Evolutionary conservation across 305 asterid genomes (phyloP).

Genomic region (Rubia peregrina): DNA sequence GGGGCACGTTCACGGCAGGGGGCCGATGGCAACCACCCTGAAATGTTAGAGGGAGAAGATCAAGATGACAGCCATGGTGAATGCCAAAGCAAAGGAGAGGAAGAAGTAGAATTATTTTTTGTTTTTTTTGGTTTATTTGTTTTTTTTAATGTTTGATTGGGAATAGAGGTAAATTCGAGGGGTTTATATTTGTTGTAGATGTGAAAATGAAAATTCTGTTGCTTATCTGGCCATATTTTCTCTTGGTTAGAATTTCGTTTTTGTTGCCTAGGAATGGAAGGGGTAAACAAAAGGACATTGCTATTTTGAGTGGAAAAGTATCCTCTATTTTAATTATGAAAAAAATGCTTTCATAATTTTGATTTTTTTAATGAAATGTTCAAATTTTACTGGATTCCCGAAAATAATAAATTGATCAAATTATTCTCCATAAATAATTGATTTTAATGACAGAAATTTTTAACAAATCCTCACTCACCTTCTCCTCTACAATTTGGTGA

Average conservation of each 20-base stretch:
- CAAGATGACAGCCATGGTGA: constrained; percentile 15
- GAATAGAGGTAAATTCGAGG: background rate
- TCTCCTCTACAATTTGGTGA: too few relatives aligned
- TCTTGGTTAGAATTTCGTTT: background rate
- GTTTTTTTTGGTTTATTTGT: background rate
- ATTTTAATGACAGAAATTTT: too few relatives aligned
- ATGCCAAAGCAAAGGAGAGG: constrained; percentile 20
- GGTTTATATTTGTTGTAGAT: constrained; percentile 1
- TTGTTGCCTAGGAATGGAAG: background rate
- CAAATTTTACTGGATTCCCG: too few relatives aligned
- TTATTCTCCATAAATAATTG: too few relatives aligned
- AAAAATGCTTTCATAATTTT: too few relatives aligned
- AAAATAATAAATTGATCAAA: too few relatives aligned
- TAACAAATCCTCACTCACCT: too few relatives aligned
- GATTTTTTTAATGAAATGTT: too few relatives aligned
- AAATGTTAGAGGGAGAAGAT: background rate
- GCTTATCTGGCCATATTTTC: background rate
- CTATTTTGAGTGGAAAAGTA: background rate
- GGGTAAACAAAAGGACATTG: background rate
- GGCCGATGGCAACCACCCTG: background rate
- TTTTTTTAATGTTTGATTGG: background rate
- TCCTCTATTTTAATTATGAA: background rate
- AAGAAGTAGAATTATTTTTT: background rate
- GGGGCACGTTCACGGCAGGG: constrained; percentile 3
- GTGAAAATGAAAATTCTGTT: background rate